A percentile compares a stretch with the other conserved stretches of the same genome.
Conservation (phyloP, 192 early-diverging fungal genomes). For the Gigaspora rosea region DNA sequence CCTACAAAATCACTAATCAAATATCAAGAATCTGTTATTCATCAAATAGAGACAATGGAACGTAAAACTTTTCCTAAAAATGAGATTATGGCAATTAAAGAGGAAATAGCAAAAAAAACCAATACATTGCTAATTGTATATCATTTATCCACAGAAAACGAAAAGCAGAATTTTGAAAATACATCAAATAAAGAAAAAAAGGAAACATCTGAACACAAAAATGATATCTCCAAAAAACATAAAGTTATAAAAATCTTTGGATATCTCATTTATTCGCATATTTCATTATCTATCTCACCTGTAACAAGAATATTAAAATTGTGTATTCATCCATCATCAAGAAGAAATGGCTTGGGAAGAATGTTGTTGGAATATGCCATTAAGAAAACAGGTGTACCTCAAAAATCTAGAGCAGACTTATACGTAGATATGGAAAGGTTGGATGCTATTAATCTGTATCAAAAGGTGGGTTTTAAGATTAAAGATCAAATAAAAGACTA, state of each 20-base stretch:
- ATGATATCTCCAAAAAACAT: background rate
- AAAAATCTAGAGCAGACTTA: conserved; percentile 22
- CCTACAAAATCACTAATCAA: conserved; percentile 10
- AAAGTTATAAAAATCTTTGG: conserved; percentile 13
- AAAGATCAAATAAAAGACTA: conserved; percentile 6
- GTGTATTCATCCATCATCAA: background rate
- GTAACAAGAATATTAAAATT: conserved; percentile 26
- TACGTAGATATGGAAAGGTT: conserved; percentile 13
- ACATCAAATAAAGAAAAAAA: background rate
- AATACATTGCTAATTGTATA: conserved; percentile 30
- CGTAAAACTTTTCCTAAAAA: conserved; percentile 27
- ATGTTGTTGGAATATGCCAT: background rate
- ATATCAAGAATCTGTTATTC: conserved; percentile 20
- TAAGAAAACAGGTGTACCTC: conserved; percentile 8
- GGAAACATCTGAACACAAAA: background rate
- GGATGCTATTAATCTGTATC: conserved; percentile 17
- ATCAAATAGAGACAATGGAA: conserved; percentile 29
- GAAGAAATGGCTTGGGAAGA: conserved; percentile 17
- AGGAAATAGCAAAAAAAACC: conserved; percentile 22
- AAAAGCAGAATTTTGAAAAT: background rate
- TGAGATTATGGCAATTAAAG: conserved; percentile 23
- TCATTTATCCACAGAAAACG: background rate
- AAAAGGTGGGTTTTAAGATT: conserved; percentile 18
- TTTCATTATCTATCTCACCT: background rate
- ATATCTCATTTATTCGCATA: conserved; percentile 25